Base-by-base conservation (phyloP, 1,284 basidiomycete species). In the Trichosporon asahii region DNA sequence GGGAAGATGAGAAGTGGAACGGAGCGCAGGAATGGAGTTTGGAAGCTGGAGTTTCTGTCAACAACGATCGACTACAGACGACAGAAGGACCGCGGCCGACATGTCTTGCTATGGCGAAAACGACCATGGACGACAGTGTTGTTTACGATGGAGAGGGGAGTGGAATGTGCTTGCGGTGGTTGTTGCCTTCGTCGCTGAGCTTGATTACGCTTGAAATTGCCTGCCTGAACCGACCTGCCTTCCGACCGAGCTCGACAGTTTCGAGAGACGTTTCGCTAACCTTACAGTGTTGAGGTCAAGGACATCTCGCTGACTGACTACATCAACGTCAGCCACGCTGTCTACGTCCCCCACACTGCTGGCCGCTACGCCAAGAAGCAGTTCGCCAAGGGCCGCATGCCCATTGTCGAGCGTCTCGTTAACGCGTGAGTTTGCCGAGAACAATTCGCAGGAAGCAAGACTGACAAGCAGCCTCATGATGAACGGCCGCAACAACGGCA, bases 351-450 rank as follows among this genome's bases (percentile, higher is more conserved):
- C 73, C 96, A 99, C 89, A 99, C 97, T 74, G 95, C 96, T 78
- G 97, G 97, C 78, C 94, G 97, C 85, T 99, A 98, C 85, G 94
- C 95, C 84, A 95, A 95, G 89, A 98, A 98, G 89, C 95, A 98
- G 86, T 99, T 99, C 91, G 97, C 96, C 89, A 99, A 99, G 91
- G 95, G 95, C 23, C 94, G 97, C 86, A 99, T 99, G 96, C 97
- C 97, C 82, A 97, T 99, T 84, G 97, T 99, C 79, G 96, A 99
- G 88, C 94, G 96, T 83, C 89, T 99, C 79, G 96, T 99, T 76
- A 96, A 98, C 89, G 92, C 92, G 94, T 94, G 82, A 80, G 90
- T 85, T 37, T 49, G 8, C 18, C 27, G 2, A 6, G 57, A 12
- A 1, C 12, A 18, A 1, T 3, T 21, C 14, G 11, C 8, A 33